phyloP scores from a whole-genome alignment of 805 yeast genomes.

The Saccharomycopsis babjevae region DNA sequence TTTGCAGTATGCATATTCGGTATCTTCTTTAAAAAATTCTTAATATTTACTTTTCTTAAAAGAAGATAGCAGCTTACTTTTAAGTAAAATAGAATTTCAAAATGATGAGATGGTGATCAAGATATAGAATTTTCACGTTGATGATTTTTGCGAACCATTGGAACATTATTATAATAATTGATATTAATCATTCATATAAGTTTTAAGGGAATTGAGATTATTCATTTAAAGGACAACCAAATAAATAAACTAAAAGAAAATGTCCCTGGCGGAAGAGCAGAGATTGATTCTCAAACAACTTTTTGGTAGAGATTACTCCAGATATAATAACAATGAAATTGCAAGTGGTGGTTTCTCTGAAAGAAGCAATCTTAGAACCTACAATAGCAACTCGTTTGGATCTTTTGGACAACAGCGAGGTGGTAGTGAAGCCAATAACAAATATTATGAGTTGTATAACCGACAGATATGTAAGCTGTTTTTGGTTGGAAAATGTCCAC shows the following conservation, averaged over 20 bases:
- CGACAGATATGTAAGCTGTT: constrained; percentile 68
- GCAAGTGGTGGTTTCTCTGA: background rate
- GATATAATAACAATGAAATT: background rate
- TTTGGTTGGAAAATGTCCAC: constrained; percentile 79
- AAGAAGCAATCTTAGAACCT: background rate
- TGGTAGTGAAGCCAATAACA: background rate
- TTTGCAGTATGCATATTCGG: background rate
- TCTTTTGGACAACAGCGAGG: background rate
- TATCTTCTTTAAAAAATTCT: background rate
- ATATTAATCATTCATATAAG: too few species aligned
- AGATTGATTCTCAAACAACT: constrained; percentile 14
- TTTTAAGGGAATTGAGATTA: too few species aligned
- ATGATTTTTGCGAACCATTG: too few species aligned
- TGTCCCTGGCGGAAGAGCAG: constrained; percentile 18
- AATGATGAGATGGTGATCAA: too few species aligned
- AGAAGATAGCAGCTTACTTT: background rate
- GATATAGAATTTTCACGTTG: too few species aligned
- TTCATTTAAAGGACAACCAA: too few species aligned
- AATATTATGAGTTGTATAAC: constrained; percentile 29
- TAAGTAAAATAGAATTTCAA: too few species aligned
- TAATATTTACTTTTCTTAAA: background rate
- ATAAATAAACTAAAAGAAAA: background rate
- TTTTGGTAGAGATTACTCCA: constrained; percentile 15
- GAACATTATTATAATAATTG: too few species aligned
- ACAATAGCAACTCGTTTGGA: background rate